Evolutionary conservation across 2,329 filamentous ascomycete species (phyloP), one percentile per base, ranked within the genome.

Genomic region (Penicillium palitans): DNA sequence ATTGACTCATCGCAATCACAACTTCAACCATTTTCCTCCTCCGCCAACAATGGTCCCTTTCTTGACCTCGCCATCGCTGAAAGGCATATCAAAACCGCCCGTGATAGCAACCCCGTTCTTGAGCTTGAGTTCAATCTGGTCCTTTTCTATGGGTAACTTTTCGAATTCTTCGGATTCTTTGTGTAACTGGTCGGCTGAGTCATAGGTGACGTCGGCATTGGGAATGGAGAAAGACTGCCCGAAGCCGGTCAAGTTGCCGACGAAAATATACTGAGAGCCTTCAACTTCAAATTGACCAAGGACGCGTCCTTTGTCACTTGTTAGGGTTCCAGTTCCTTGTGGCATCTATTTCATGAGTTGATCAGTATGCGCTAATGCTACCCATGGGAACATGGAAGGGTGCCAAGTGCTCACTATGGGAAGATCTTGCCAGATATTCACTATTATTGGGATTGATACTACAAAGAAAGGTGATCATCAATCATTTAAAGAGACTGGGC

Each of bases 211-310:
- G 2, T 56, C 53, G 53, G 57, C 57, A 29, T 52, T 46, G 9
- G 57, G 49, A 25, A 59, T 25, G 8, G 52, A 56, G 21, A 59
- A 59, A 19, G 57, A 56, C 17, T 56, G 57, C 15, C 42, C 33
- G 5, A 52, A 51, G 21, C 44, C 31, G 31, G 42, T 47, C 35
- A 59, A 7, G 10, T 50, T 56, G n/a, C 57, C 57, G 15, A 52
- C 54, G 35, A 59, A 59, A 13, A 59, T 46, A 17, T 59, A 59
- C 13, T 57, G 48, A 25, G 46, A 35, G 21, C 52, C 57, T 25
- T 59, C 57, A 6, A 56, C 48, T 42, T 51, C 47, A 24, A 59
- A 59, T 42, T 57, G 55, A n/a, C 55, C 55, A 29, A 57, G 55
- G 50, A 57, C 37, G n/a, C 50, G 55, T 35, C 55, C 55, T 54